phyloP scores from a whole-genome alignment of 2,329 filamentous ascomycete species.

The Claviceps spartinae region DNA sequence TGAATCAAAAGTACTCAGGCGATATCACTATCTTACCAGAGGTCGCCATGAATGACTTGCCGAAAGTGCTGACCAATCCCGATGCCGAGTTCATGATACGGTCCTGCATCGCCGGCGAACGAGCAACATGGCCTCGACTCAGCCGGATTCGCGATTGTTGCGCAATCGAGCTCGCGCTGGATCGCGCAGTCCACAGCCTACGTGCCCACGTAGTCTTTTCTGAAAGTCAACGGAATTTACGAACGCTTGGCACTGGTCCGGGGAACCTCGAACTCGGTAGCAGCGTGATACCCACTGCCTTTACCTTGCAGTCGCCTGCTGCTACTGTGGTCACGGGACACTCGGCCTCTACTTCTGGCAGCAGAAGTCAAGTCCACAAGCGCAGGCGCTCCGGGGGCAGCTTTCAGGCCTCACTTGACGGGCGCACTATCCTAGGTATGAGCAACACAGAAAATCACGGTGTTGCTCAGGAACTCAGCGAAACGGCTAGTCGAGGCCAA shows the following conservation, averaged over 20 bases:
- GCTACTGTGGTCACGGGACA: background rate
- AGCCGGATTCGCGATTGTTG: slow-evolving; percentile 76
- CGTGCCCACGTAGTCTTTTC: slow-evolving; percentile 57
- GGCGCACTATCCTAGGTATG: slow-evolving; percentile 23
- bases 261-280: slow-evolving; percentile 13
- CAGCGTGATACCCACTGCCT: slow-evolving; percentile 6
- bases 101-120: slow-evolving; percentile 63
- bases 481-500: slow-evolving; percentile 23
- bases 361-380: slow-evolving; percentile 21
- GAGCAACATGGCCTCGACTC: slow-evolving; percentile 84
- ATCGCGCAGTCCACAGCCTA: slow-evolving; percentile 57
- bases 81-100: slow-evolving; percentile 75
- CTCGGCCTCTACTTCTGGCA: background rate
- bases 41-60: slow-evolving; percentile 59
- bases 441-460: slow-evolving; percentile 31
- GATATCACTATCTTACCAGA: slow-evolving; percentile 90
- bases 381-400: slow-evolving; percentile 39
- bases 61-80: slow-evolving; percentile 69
- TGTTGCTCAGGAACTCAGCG: slow-evolving; percentile 29
- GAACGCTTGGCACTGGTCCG: slow-evolving; percentile 26
- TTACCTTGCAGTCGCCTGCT: background rate
- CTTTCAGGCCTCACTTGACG: slow-evolving; percentile 25
- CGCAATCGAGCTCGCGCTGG: slow-evolving; percentile 75
- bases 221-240: slow-evolving; percentile 47
- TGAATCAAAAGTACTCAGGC: slow-evolving; percentile 84